Base-by-base conservation (phyloP, 495 filamentous ascomycete species). In the Talaromyces adpressus region DNA sequence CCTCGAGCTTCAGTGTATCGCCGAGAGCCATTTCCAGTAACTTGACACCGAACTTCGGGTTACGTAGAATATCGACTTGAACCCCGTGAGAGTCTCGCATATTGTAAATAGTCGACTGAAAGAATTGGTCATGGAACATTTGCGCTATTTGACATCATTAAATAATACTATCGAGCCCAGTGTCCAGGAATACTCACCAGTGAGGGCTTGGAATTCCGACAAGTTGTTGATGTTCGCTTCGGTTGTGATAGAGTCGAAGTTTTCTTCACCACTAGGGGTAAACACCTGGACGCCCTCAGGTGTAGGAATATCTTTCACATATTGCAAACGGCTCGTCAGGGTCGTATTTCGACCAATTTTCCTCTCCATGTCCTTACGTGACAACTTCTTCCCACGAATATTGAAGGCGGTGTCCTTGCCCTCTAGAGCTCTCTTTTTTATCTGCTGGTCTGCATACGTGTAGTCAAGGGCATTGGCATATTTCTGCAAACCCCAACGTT, bases 281-380 rank as follows among this genome's bases (percentile, higher is more conserved):
- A 59, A 59, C 29, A 59, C 57, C 25, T 59, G 57, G 5, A 59
- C 20, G 25, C 57, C 57, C 34, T 59, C 57, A 23, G 57, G 57
- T 0, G 32, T 59, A 45, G 57, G n/a, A 36, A 59, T 25, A 23
- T 59, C 57, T 59, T 39, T 20, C 20, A 20, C 3, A 23, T 36
- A 32, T 4, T 59, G 57, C 32, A 59, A 12, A 23, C 20, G 34
- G 11, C 57, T 59, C 9, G 57, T 59, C 27, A 36, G 14, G 18
- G 57, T 59, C 14, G 27, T 27, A 45, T 59, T 59, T 59, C 57
- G 57, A n/a, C 18, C 29, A 11, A n/a, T n/a, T n/a, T n/a, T n/a
- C n/a, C n/a, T n/a, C n/a, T n/a, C n/a, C n/a, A n/a, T n/a, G n/a
- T n/a, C n/a, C n/a, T n/a, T n/a, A n/a, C n/a, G n/a, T n/a, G n/a